Conservation (phyloP, 2,329 filamentous ascomycete genomes). For the Alternaria metachromatica region DNA sequence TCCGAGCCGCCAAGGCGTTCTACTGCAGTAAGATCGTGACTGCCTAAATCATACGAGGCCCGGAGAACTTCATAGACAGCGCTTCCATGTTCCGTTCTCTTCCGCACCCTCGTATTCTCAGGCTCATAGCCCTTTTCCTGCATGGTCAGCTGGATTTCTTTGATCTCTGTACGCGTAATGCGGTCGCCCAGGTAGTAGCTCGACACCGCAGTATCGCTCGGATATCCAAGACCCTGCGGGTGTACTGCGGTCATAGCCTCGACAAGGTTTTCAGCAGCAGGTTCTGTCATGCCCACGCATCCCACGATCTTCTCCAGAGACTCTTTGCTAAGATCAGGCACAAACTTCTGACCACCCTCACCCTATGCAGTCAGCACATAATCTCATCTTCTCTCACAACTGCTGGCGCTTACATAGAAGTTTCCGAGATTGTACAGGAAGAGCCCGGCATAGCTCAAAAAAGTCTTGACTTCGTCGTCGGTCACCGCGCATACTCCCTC, state of each 20-base stretch:
- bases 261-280: neutral
- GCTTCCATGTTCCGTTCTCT: accelerated
- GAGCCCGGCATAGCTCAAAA: neutral
- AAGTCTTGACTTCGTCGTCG: neutral
- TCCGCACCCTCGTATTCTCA: neutral
- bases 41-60: too few relatives aligned
- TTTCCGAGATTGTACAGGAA: neutral
- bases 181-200: neutral
- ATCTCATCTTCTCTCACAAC: neutral
- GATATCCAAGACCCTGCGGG: neutral
- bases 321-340: neutral
- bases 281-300: neutral
- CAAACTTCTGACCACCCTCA: neutral
- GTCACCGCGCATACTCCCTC: neutral
- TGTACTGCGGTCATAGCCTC: neutral
- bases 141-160: accelerated
- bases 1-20: accelerated
- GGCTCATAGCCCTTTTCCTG: neutral
- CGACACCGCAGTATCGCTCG: neutral
- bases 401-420: neutral
- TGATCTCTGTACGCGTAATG: neutral
- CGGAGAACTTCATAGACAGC: neutral
- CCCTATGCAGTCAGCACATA: neutral
- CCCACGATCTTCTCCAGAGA: neutral
- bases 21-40: too few relatives aligned